phyloP scores from a whole-genome alignment of 2,329 filamentous ascomycete genomes.

The Rachicladosporium sp. region DNA sequence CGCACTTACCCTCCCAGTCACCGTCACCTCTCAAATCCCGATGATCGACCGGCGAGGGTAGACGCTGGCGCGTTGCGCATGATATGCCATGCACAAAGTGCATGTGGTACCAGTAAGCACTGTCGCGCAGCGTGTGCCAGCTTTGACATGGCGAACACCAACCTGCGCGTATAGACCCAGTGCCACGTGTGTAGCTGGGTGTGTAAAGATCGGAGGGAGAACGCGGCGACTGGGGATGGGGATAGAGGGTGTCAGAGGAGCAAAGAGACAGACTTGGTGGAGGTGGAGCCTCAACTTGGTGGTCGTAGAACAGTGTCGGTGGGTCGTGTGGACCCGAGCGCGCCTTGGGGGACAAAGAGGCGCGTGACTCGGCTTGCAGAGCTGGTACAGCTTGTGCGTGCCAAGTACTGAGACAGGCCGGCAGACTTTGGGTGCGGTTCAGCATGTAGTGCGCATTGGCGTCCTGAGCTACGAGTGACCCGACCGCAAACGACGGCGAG shows the following conservation, averaged over 20 bases:
- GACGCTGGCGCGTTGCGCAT: slow-evolving; percentile 64
- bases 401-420: no score
- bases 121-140: slow-evolving; percentile 83
- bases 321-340: no score
- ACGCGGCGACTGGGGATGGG: slow-evolving; percentile 28
- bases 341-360: no score
- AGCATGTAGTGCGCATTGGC: no score
- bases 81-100: slow-evolving; percentile 80
- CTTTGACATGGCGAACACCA: slow-evolving; percentile 87
- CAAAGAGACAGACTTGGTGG: not conserved
- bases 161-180: slow-evolving; percentile 76
- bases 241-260: slow-evolving; percentile 2
- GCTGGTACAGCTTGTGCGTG: no score
- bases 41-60: slow-evolving; percentile 64
- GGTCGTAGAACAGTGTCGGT: not conserved
- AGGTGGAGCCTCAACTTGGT: slow-evolving; percentile 1
- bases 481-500: no score
- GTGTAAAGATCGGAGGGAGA: slow-evolving; percentile 77
- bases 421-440: no score
- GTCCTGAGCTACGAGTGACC: no score
- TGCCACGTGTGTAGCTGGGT: slow-evolving; percentile 70
- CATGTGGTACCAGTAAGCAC: slow-evolving; percentile 88
- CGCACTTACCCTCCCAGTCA: slow-evolving; percentile 69
- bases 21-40: slow-evolving; percentile 71
- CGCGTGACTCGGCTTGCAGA: no score